Evolutionary conservation across 768 basidiomycete genomes (phyloP), one percentile per base, ranked within the genome.

Genomic region (Postia placenta): DNA sequence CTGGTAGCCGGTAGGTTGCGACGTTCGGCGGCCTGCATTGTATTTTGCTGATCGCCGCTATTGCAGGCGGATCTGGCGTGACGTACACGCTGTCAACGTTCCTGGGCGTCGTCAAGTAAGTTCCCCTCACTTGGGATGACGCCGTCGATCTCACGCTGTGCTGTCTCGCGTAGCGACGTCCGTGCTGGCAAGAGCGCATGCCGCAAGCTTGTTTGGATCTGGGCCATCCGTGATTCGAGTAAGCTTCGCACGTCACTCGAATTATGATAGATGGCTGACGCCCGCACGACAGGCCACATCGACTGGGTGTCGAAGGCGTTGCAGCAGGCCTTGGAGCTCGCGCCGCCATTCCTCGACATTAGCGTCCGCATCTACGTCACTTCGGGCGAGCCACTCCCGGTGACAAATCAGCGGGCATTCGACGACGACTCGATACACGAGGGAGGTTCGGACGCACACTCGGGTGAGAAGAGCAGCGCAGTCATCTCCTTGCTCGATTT

Each of bases 61-160:
- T 33, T 33, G 11, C 36, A 75, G 75, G 75, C 28, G 78, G 78
- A 0, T 74, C 78, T 1, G 78, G 78, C 2, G 60, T 79, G 12
- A 67, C 78, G 2, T 74, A 70, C 48, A 72, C 72, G 1, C 59
- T 77, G 4, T 70, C 78, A 0, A 61, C 76, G 12, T 64, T 78
- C 20, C 60, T 74, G 0, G 67, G 70, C 42, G 49, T 71, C n/a
- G 60, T 78, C 7, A 64, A 66, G 76, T 76, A 52, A 25, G 42
- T 43, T 3, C 25, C 26, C 40, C 40, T 12, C 40, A 41, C 3
- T n/a, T 24, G 11, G 11, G 28, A 43, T 6, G 24, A 11, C 6
- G 25, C 23, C n/a, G 11, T 6, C 15, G 42, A 9, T 7, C 12
- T 22, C 7, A 40, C 38, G 19, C 38, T 7, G 7, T 15, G 9